phyloP scores from a whole-genome alignment of 1,284 basidiomycete species.

The Cystobasidiaceae sp. region DNA sequence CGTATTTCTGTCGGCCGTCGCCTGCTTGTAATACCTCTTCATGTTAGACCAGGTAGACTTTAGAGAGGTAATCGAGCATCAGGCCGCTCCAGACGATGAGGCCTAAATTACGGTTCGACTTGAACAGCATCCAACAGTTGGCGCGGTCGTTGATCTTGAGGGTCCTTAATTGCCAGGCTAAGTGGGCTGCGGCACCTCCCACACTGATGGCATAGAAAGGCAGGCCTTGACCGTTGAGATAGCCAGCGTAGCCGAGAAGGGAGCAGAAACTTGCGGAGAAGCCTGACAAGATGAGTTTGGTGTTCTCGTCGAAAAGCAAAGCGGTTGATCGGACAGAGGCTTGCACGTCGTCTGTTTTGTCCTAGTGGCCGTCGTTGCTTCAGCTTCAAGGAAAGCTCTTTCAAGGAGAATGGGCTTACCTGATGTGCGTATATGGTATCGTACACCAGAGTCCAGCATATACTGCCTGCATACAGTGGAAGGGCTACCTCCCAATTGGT shows the following conservation, averaged over 20 bases:
- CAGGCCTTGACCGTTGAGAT: constrained; percentile 66
- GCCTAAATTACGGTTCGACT: constrained; percentile 80
- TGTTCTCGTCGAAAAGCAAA: constrained; percentile 73
- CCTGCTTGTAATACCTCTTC: too few species aligned
- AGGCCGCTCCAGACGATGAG: constrained; percentile 84
- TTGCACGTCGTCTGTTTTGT: constrained; percentile 83
- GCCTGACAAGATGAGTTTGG: constrained; percentile 67
- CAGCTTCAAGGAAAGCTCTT: too few species aligned
- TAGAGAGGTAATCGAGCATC: constrained; percentile 62
- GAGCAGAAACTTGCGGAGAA: constrained; percentile 72
- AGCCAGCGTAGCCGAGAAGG: constrained; percentile 70
- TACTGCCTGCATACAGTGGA: constrained; percentile 82
- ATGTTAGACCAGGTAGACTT: neutral
- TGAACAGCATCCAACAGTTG: constrained; percentile 87
- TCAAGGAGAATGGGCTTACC: too few species aligned
- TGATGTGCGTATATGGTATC: constrained; percentile 99
- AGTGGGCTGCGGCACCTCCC: constrained; percentile 66
- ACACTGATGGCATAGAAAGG: constrained; percentile 73
- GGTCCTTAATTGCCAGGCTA: constrained; percentile 69
- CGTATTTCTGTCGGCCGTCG: too few species aligned
- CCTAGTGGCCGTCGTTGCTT: too few species aligned
- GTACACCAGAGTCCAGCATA: constrained; percentile 93
- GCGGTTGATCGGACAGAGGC: constrained; percentile 93
- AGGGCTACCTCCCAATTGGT: constrained; percentile 78
- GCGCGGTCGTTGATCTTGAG: constrained; percentile 49